Base-by-base conservation (phyloP, 1,284 basidiomycete genomes). In the Marasmius fiardii region DNA sequence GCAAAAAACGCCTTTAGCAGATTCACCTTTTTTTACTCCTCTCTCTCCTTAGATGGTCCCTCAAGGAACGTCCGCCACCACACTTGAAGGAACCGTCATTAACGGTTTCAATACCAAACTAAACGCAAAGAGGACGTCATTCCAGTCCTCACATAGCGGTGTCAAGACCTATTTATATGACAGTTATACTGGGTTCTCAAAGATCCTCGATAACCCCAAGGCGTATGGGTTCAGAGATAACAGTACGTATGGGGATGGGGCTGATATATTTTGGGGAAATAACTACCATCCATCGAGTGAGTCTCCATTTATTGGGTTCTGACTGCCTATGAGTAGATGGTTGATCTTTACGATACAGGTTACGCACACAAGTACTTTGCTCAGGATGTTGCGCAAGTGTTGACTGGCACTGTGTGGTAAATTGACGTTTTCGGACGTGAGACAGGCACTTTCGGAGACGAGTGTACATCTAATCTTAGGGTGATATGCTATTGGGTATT, bases 221-320 rank as follows among this genome's bases (percentile, higher is more conserved):
- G 62, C 71, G 7, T 83, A 76, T 57, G 83, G 83, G 1, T 84
- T 85, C 64, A 69, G 72, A 21, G 81, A 83, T 59, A 73, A 71
- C 6, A 76, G 74, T 0, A 76, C 77, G 0, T 82, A 72, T 55
- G 82, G 82, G 4, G 66, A 65, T 20, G 67, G 62, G 11, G 57
- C 74, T 10, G 74, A 72, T 18, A 71, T 77, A 58, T 84, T 85
- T 74, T 84, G 82, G 83, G 79, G 77, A 18, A 78, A 81, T 55
- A 71, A 78, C 59, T 75, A 72, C 53, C 80, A 81, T 59, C 77
- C 80, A 20, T 72, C 72, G 51, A 73, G 79, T 79, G 65, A 63
- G 74, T 67, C 31, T 18, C 16, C 7, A 31, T 7, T n/a, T 18
- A 47, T 51, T 52, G 23, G 43, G 16, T 33, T 33, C 20, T n/a